Conservation (phyloP, 768 basidiomycete species). For the Multifurca ochricompacta region DNA sequence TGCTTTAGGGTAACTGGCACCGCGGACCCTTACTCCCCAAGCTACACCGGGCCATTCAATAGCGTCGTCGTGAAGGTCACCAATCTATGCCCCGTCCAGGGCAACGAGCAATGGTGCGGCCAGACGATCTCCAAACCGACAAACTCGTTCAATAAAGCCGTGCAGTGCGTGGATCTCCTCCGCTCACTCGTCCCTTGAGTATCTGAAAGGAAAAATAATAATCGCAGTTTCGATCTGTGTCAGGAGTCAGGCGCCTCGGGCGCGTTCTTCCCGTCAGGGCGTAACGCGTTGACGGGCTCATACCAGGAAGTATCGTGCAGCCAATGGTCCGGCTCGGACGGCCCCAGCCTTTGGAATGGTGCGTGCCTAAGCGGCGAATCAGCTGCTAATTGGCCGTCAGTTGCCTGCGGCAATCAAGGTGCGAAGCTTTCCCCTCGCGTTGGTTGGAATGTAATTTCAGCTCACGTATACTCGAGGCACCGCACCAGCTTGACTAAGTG, state of each 20-base stretch:
- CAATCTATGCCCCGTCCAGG: slow-evolving; percentile 38
- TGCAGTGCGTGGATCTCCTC: slow-evolving; percentile 37
- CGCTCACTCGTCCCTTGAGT: not conserved
- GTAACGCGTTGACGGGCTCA: slow-evolving; percentile 44
- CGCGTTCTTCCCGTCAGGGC: slow-evolving; percentile 49
- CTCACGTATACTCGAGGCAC: not conserved
- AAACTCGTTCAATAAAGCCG: slow-evolving; percentile 22
- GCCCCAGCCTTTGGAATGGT: slow-evolving; percentile 37
- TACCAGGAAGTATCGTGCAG: slow-evolving; percentile 50
- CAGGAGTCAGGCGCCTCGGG: slow-evolving; percentile 44
- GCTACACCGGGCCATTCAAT: slow-evolving; percentile 43
- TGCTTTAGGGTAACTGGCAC: slow-evolving; percentile 47
- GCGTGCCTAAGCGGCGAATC: slow-evolving; percentile 45
- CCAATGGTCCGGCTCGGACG: slow-evolving; percentile 50
- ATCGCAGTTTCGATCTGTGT: slow-evolving; percentile 51
- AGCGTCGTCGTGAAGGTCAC: slow-evolving; percentile 47
- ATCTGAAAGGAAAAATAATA: not conserved
- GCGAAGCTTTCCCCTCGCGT: not conserved
- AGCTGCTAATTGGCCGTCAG: slow-evolving; percentile 43
- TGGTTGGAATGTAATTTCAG: not conserved
- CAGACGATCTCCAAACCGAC: slow-evolving; percentile 41
- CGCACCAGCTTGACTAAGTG: not conserved
- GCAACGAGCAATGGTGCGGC: slow-evolving; percentile 49
- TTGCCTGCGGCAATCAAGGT: slow-evolving; percentile 51
- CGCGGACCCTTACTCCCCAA: slow-evolving; percentile 44